Conservation (phyloP, 768 basidiomycete genomes). For the Russula compacta region DNA sequence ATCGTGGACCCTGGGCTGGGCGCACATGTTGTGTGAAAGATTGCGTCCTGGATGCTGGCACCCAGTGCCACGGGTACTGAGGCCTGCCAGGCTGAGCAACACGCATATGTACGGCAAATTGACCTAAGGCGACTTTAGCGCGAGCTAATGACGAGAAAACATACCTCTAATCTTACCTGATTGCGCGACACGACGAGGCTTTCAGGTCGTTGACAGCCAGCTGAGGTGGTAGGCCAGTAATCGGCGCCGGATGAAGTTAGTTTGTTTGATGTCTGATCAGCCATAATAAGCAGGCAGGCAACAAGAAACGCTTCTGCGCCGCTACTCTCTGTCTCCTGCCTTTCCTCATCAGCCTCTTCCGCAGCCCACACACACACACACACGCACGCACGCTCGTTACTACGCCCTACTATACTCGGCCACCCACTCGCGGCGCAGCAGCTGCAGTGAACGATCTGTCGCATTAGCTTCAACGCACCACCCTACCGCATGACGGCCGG, state of each 20-base stretch:
- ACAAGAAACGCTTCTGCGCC: neutral
- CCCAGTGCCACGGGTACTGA: neutral
- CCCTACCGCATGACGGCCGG: too few relatives aligned
- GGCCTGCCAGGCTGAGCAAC: conserved; percentile 3
- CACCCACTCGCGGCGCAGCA: neutral
- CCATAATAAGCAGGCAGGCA: conserved; percentile 8
- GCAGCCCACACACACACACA: neutral
- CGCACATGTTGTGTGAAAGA: conserved; percentile 9
- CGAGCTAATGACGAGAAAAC: conserved; percentile 15
- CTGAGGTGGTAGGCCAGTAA: neutral
- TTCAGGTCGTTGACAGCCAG: neutral
- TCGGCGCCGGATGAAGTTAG: neutral
- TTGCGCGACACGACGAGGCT: neutral
- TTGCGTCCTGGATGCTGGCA: conserved; percentile 3
- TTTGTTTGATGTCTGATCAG: neutral
- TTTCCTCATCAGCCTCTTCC: neutral
- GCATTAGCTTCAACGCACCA: neutral
- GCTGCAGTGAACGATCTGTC: neutral
- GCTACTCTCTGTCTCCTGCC: neutral
- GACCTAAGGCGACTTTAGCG: conserved; percentile 2
- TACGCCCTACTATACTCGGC: neutral
- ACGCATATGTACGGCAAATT: conserved; percentile 12
- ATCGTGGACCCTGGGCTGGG: conserved; percentile 7
- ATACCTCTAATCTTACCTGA: conserved; percentile 3
- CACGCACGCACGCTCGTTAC: too few relatives aligned